Percentiles rank a stretch among this genome's conserved stretches.
Conservation (phyloP, 2,329 filamentous ascomycete species). For the Pezicula carpinea region DNA sequence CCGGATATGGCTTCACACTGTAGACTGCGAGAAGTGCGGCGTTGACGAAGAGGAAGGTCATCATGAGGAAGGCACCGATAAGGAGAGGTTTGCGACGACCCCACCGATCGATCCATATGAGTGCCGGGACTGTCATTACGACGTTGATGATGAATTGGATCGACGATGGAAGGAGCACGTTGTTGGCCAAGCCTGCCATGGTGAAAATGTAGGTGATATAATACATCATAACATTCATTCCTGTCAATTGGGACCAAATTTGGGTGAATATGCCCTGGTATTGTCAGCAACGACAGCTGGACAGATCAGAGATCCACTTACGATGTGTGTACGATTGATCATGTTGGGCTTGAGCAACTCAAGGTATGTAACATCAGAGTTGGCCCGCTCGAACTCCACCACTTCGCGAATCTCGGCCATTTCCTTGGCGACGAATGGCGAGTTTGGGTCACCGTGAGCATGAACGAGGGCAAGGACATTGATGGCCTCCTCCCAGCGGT, state of each 20-base stretch:
- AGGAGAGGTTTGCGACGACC: slow-evolving; percentile 66
- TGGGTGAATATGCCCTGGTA: slow-evolving; percentile 58
- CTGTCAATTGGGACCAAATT: slow-evolving; percentile 71
- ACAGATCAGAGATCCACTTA: neutral
- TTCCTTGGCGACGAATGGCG: slow-evolving; percentile 63
- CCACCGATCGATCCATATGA: slow-evolving; percentile 71
- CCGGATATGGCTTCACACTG: slow-evolving; percentile 28
- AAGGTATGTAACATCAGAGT: slow-evolving; percentile 61
- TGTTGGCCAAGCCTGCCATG: slow-evolving; percentile 63
- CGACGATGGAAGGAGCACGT: slow-evolving; percentile 58
- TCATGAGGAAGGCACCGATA: slow-evolving; percentile 42
- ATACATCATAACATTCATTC: slow-evolving; percentile 74
- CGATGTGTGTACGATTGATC: slow-evolving; percentile 63
- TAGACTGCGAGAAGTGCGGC: slow-evolving; percentile 41
- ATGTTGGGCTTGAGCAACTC: slow-evolving; percentile 67
- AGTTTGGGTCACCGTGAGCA: slow-evolving; percentile 58
- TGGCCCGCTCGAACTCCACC: slow-evolving; percentile 65
- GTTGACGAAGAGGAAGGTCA: slow-evolving; percentile 39
- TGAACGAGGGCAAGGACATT: slow-evolving; percentile 42
- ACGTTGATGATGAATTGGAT: slow-evolving; percentile 81
- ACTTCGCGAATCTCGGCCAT: slow-evolving; percentile 68
- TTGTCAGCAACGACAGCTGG: neutral
- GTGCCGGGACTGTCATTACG: slow-evolving; percentile 69
- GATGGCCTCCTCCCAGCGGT: slow-evolving; percentile 52
- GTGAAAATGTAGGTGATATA: slow-evolving; percentile 56